phyloP scores from a whole-genome alignment of 2,329 filamentous ascomycete genomes.

The Podosphaera xanthii region DNA sequence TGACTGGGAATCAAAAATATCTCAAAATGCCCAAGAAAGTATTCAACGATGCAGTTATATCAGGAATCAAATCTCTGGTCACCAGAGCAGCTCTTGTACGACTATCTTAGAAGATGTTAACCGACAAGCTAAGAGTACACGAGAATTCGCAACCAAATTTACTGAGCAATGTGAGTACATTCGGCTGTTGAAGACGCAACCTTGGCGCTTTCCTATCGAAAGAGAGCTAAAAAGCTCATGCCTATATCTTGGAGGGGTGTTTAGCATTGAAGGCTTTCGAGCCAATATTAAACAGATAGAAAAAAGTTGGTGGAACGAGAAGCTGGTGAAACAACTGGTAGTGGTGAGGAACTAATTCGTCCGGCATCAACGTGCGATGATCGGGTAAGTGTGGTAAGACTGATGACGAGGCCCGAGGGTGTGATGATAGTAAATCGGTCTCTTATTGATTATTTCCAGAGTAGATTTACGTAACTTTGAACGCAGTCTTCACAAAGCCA shows the following conservation, averaged over 20 bases:
- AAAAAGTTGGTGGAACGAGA: slow-evolving; percentile 1
- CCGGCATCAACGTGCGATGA: background rate
- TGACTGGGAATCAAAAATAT: slow-evolving; percentile 3
- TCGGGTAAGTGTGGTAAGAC: slow-evolving; percentile 4
- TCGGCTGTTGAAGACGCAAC: slow-evolving; percentile 2
- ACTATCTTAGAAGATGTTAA: background rate
- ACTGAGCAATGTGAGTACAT: background rate
- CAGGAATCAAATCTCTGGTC: slow-evolving; percentile 2
- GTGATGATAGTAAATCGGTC: slow-evolving; percentile 1
- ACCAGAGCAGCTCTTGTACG: background rate
- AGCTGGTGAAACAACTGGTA: background rate
- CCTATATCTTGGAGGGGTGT: slow-evolving; percentile 5
- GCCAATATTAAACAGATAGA: slow-evolving; percentile 2
- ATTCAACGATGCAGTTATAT: background rate
- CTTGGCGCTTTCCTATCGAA: slow-evolving; percentile 6
- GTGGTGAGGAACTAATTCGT: slow-evolving; percentile 1
- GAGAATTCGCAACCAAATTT: no score
- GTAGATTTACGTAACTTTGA: no score
- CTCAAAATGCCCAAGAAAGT: background rate
- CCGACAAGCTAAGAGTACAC: background rate
- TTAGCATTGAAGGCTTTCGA: slow-evolving; percentile 4
- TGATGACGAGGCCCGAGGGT: slow-evolving; percentile 5
- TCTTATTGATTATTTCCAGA: no score
- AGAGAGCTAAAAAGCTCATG: slow-evolving; percentile 6
- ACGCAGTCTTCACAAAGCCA: no score